Percentiles rank a stretch among this genome's conserved stretches.
phyloP scores from a whole-genome alignment of 1,284 basidiomycete genomes.

The Athelia sp. region DNA sequence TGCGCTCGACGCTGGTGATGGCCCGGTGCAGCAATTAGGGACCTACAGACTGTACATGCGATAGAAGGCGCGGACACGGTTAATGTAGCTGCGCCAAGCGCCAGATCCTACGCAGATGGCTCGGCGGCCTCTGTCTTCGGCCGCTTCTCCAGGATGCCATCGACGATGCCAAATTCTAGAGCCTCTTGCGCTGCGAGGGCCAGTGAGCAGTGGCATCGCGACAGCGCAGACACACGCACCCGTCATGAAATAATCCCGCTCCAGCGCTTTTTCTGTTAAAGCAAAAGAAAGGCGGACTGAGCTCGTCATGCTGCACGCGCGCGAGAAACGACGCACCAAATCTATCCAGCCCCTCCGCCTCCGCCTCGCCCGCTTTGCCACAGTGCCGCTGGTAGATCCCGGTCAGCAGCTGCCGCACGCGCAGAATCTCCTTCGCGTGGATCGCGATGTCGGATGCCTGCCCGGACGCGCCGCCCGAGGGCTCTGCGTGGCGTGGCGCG shows the following conservation, averaged over 20 bases:
- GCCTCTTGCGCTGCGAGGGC: constrained; percentile 69
- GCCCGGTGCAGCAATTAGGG: too few species aligned
- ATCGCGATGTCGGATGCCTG: constrained; percentile 94
- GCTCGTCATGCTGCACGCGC: constrained; percentile 8
- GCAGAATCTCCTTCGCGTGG: constrained; percentile 89
- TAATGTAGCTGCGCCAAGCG: too few species aligned
- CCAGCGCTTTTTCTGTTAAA: constrained; percentile 71
- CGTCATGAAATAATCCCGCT: constrained; percentile 94
- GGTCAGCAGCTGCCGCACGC: constrained; percentile 77
- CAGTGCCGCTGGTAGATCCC: constrained; percentile 84
- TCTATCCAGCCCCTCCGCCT: constrained; percentile 59
- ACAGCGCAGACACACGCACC: constrained; percentile 38
- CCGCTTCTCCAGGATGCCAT: constrained; percentile 78
- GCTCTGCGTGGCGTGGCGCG: constrained; percentile 52
- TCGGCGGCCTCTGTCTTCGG: constrained; percentile 36
- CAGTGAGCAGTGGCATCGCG: constrained; percentile 13
- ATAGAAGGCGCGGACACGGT: too few species aligned
- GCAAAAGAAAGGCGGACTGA: constrained; percentile 13
- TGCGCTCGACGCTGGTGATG: too few species aligned
- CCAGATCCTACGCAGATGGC: too few species aligned
- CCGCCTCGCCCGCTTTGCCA: constrained; percentile 56
- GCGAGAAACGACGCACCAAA: constrained; percentile 57
- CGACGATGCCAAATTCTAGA: constrained; percentile 85
- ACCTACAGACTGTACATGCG: too few species aligned
- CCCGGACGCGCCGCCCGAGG: constrained; percentile 89